Evolutionary conservation across 1,284 basidiomycete species (phyloP), one percentile per base, ranked within the genome.

Genomic region (Heterobasidion occidentale): DNA sequence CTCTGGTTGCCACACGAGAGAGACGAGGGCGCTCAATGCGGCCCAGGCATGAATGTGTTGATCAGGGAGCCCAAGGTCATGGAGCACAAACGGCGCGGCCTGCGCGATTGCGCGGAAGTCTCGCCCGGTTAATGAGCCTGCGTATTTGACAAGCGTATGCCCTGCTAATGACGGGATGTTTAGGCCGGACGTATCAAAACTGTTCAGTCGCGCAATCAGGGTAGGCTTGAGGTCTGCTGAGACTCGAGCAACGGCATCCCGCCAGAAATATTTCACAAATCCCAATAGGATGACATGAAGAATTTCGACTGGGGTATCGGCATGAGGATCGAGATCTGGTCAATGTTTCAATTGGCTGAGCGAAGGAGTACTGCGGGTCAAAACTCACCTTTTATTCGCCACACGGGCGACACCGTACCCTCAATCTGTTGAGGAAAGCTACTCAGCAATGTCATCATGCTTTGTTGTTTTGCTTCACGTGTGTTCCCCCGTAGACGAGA

Each of bases 231-330:
- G 20, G 7, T 54, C 36, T 4, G 56, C 38, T 35, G 57, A 63
- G 8, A 61, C 58, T 1, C 59, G 54, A 3, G 57, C 46, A 1
- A 74, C 62, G 0, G 63, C 62, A 58, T 75, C 71, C 0, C 68
- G 58, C 70, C 72, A 73, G 34, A 72, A 63, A 51, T 74, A 74
- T 56, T 74, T 74, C 11, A 73, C 63, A 45, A 72, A 62, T 0
- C 71, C 72, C 0, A 72, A 63, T 0, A 72, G 61, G 7, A 73
- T 58, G 0, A 71, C 68, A 61, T 74, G 71, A 1, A 74, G 61
- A 8, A 72, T 67, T 57, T 74, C 69, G 2, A 72, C 68, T 0
- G 71, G 71, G 1, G 70, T 71, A 55, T 74, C 70, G n/a, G 51
- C 27, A 54, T 70, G 64, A 0, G 67, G 64, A 59, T 73, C 65